Conservation (phyloP, 2,329 filamentous ascomycete genomes). For the Drechslerella coelobrocha region DNA sequence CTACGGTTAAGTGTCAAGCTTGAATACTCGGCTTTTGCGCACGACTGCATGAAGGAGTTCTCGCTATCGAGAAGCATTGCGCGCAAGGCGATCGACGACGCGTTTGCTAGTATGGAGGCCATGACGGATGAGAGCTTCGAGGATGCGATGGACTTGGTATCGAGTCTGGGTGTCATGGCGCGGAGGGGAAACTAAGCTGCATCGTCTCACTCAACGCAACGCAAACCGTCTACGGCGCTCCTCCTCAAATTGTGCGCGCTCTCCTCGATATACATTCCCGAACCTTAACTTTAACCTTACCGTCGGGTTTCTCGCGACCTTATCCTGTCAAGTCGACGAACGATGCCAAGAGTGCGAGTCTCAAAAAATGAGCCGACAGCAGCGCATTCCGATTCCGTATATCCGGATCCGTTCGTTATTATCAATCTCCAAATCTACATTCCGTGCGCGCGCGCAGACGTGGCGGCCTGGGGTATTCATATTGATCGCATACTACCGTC, state of each 20-base stretch:
- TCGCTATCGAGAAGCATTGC: conserved; percentile 78
- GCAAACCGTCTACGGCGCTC: conserved; percentile 7
- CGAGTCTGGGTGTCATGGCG: conserved; percentile 43
- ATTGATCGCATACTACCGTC: neutral
- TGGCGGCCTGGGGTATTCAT: neutral
- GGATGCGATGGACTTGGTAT: conserved; percentile 74
- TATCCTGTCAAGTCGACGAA: neutral
- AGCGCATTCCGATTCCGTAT: too few species aligned
- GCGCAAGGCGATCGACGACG: conserved; percentile 82
- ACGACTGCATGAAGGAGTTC: conserved; percentile 86
- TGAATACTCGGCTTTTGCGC: conserved; percentile 90
- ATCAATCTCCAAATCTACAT: too few species aligned
- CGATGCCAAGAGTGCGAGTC: neutral
- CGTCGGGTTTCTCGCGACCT: conserved; percentile 34
- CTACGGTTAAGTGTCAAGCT: conserved; percentile 87
- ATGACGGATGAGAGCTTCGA: conserved; percentile 91
- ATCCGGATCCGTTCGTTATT: too few species aligned
- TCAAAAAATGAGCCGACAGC: too few species aligned
- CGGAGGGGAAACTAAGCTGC: conserved; percentile 24
- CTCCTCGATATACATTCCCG: conserved; percentile 8
- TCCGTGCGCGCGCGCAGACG: neutral
- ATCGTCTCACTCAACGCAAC: conserved; percentile 20
- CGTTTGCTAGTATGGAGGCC: conserved; percentile 87
- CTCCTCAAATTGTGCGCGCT: conserved; percentile 3
- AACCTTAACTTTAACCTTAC: conserved; percentile 44